phyloP scores from a whole-genome alignment of 2,329 filamentous ascomycete genomes.

The Coniochaeta pulveracea region DNA sequence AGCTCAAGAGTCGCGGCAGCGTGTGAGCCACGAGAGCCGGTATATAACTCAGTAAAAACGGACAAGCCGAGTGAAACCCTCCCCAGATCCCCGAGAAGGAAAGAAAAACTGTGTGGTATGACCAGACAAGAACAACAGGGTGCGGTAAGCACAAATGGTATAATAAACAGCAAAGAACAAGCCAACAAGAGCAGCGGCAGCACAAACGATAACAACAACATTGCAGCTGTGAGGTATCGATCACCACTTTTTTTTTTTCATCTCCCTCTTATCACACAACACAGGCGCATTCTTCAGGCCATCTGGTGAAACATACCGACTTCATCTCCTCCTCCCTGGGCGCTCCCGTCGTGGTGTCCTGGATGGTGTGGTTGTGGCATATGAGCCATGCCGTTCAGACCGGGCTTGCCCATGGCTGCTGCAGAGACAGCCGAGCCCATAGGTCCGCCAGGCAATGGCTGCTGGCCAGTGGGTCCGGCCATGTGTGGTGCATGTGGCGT shows the following conservation, averaged over 20 bases:
- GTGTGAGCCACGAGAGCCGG: no score
- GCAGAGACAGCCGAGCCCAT: constrained; percentile 48
- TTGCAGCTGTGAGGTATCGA: constrained; percentile 14
- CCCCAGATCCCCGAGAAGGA: constrained; percentile 13
- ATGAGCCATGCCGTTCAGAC: constrained; percentile 53
- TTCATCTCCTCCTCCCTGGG: constrained; percentile 63
- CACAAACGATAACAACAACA: constrained; percentile 20
- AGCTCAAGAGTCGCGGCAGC: constrained; percentile 14
- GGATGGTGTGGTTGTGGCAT: constrained; percentile 75
- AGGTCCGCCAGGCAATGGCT: constrained; percentile 53
- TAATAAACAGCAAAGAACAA: no score
- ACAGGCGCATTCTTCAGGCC: constrained; percentile 46
- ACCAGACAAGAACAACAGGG: constrained; percentile 12
- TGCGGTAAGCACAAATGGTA: no score
- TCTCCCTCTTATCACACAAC: constrained; percentile 22
- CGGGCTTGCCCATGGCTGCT: constrained; percentile 52
- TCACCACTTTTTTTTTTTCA: no score
- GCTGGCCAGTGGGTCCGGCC: constrained; percentile 53
- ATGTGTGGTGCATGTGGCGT: constrained; percentile 40
- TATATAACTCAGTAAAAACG: constrained; percentile 17
- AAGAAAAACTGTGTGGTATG: constrained; percentile 16
- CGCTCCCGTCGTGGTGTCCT: constrained; percentile 54
- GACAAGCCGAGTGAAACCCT: constrained; percentile 16
- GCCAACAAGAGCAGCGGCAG: no score
- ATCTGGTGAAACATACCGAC: constrained; percentile 98